phyloP scores from a whole-genome alignment of 129 eudicot species.

The Tagetes erecta region DNA sequence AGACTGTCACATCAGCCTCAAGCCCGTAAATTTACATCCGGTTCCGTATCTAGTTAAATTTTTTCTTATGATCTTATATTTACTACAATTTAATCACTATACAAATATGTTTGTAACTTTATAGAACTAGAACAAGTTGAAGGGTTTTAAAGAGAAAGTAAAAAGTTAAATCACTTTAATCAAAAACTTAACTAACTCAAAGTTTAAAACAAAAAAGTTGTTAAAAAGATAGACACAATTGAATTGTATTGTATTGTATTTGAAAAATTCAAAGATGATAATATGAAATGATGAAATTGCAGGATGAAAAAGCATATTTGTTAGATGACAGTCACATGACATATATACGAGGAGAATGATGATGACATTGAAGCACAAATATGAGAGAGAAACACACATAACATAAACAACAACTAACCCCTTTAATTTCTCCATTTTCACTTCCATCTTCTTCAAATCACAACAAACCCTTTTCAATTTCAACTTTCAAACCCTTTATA shows the following conservation, averaged over 20 bases:
- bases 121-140: too few relatives aligned
- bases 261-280: not conserved
- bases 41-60: too few relatives aligned
- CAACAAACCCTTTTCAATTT: not conserved
- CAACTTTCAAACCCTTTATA: not conserved
- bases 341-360: conserved; percentile 38
- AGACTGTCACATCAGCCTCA: too few relatives aligned
- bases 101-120: too few relatives aligned
- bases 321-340: conserved; percentile 18
- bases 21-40: too few relatives aligned
- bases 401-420: conserved; percentile 8
- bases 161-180: too few relatives aligned
- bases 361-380: conserved; percentile 22
- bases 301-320: conserved; percentile 19
- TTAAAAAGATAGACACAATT: not conserved
- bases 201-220: not conserved
- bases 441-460: conserved; percentile 25
- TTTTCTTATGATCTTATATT: too few relatives aligned
- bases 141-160: too few relatives aligned
- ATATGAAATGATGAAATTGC: conserved; percentile 19
- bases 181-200: too few relatives aligned
- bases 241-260: not conserved
- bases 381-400: conserved; percentile 26
- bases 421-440: conserved; percentile 12
- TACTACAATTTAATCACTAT: too few relatives aligned